Evolutionary conservation across 2,329 filamentous ascomycete genomes (phyloP).

Genomic region (Rugonectria rugulosa): DNA sequence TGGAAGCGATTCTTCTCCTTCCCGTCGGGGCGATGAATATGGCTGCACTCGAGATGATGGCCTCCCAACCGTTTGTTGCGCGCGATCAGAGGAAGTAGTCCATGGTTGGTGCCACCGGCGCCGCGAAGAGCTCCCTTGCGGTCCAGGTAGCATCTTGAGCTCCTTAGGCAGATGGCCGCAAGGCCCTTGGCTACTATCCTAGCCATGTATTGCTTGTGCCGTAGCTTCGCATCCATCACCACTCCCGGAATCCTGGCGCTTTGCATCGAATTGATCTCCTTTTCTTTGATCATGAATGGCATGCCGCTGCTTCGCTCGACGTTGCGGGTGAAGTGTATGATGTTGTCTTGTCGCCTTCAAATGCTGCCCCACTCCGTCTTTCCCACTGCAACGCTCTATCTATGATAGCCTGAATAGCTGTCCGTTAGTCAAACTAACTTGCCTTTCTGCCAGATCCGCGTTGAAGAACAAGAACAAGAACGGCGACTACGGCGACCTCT

Average conservation of each 20-base stretch:
- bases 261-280: not conserved
- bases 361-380: conserved; percentile 12
- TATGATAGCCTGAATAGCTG: conserved; percentile 37
- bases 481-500: not conserved
- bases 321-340: not conserved
- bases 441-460: not conserved
- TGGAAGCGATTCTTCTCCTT: too few species aligned
- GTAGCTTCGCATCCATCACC: not conserved
- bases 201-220: not conserved
- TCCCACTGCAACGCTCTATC: conserved; percentile 25
- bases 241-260: not conserved
- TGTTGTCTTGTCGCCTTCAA: not conserved
- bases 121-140: not conserved
- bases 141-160: not conserved
- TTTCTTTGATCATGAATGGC: not conserved
- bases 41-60: too few species aligned
- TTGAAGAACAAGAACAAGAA: not conserved
- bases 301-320: not conserved
- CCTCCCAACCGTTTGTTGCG: too few species aligned
- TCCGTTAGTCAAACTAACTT: conserved; percentile 9
- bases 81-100: conserved; percentile 26
- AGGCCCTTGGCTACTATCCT: not conserved
- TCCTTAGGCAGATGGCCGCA: not conserved
- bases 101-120: conserved; percentile 5
- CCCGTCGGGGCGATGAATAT: too few species aligned